A percentile compares a stretch with the other conserved stretches of the same genome.
These are phyloP conservation scores for Morella rubra DNA, from an alignment of 306 rosid genomes.

Conservation along the genomic window DNA sequence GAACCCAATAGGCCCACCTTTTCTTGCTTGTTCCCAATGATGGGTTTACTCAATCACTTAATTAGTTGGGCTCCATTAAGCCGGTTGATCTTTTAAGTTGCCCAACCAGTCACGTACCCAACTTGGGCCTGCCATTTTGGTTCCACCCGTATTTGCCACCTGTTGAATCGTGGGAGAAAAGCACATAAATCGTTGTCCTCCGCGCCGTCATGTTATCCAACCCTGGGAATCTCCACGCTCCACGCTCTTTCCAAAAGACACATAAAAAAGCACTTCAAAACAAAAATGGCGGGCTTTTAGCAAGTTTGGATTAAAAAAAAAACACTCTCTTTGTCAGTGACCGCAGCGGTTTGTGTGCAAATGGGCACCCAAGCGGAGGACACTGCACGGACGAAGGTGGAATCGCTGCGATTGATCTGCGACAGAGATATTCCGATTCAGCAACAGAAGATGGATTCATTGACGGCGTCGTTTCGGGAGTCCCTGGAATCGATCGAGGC, in stretches of 20 bases:
- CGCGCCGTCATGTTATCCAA: background rate
- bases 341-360: background rate
- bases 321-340: background rate
- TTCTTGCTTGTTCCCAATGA: background rate
- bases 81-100: too few relatives aligned
- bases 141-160: background rate
- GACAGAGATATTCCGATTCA: conserved; percentile 40
- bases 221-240: background rate
- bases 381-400: conserved; percentile 38
- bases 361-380: conserved; percentile 39
- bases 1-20: too few relatives aligned
- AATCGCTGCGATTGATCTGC: conserved; percentile 43
- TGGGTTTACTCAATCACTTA: background rate
- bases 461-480: conserved; percentile 30
- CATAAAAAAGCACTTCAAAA: background rate
- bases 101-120: background rate
- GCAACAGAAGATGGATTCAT: conserved; percentile 38
- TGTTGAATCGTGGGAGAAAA: too few relatives aligned
- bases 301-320: conserved; percentile 12
- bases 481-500: conserved; percentile 42
- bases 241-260: background rate
- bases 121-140: background rate
- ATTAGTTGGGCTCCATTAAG: background rate
- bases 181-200: background rate
- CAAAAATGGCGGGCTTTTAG: conserved; percentile 32